Evolutionary conservation across 2,329 filamentous ascomycete species (phyloP), one percentile per base, ranked within the genome.

Genomic region (Didymella lethalis): DNA sequence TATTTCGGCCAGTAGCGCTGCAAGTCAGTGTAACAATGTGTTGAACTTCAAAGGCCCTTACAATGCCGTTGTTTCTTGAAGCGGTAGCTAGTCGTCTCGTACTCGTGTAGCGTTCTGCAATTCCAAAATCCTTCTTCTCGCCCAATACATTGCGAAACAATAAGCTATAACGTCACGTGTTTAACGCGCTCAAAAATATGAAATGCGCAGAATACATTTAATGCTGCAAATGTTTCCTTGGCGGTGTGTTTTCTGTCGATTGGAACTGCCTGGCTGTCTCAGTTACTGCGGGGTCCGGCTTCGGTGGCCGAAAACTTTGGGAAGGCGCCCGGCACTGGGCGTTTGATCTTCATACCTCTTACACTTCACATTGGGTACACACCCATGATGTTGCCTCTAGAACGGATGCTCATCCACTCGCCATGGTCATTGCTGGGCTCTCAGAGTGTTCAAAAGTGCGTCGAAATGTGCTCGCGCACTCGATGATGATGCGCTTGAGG

Each of bases 21-120:
- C 53, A 4, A 41, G 58, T 12, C 52, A 69, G 55, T 74, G 71
- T 38, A 72, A 72, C n/a, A 73, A 62, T 7, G 67, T 74, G 11
- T 68, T 65, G 31, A 74, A 74, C 38, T 64, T 55, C 1, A 61
- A 52, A 2, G 64, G 60, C 1, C 32, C 40, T 1, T 26, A 40
- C 11, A 45, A 46, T 7, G 56, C 56, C 6, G 47, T 59, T 7
- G 50, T 59, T 31, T 44, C 38, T 18, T 59, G 34, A 54, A 20
- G 2, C 14, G 28, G 43, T 32, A 3, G 7, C 32, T 36, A 43
- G n/a, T 59, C 4, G 20, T 16, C 6, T 54, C 28, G 3, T 32
- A 18, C 29, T 34, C 6, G 4, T 48, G 44, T 56, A 51, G 47
- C 48, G 41, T 51, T 47, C 44, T 31, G 47, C 26, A 47, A 47